These are phyloP conservation scores for Globisporangium uncinulatum DNA, from an alignment of 352 stramenopile species.

Conservation along the genomic window DNA sequence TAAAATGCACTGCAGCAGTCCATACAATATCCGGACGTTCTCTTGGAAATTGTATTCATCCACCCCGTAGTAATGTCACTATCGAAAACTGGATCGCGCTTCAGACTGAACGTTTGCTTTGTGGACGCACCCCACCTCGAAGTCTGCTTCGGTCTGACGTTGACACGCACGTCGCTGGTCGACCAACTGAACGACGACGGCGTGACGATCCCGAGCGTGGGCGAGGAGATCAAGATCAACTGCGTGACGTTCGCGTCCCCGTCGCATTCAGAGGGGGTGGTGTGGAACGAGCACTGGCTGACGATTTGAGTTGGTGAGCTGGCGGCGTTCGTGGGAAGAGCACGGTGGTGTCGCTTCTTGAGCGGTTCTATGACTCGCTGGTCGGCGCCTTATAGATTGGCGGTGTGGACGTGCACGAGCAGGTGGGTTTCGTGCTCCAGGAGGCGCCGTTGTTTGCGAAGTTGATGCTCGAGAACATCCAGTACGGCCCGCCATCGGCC, in stretches of 20 bases:
- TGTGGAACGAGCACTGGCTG: constrained; percentile 58
- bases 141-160: too few species aligned
- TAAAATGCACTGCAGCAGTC: constrained; percentile 69
- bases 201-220: constrained; percentile 8
- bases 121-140: too few species aligned
- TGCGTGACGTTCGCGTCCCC: constrained; percentile 77
- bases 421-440: constrained; percentile 90
- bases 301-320: constrained; percentile 58
- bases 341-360: constrained; percentile 4
- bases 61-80: too few species aligned
- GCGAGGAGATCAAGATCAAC: constrained; percentile 61
- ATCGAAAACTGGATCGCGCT: too few species aligned
- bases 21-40: too few species aligned
- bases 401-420: constrained; percentile 33
- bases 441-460: constrained; percentile 25
- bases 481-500: constrained; percentile 55
- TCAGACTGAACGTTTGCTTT: too few species aligned
- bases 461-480: constrained; percentile 73
- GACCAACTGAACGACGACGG: too few species aligned
- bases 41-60: too few species aligned
- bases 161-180: too few species aligned
- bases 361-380: constrained; percentile 24
- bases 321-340: constrained; percentile 17
- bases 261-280: constrained; percentile 40
- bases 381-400: constrained; percentile 22